Evolutionary conservation across 768 basidiomycete genomes (phyloP).

Genomic region (Cystofilobasidium capitatum): DNA sequence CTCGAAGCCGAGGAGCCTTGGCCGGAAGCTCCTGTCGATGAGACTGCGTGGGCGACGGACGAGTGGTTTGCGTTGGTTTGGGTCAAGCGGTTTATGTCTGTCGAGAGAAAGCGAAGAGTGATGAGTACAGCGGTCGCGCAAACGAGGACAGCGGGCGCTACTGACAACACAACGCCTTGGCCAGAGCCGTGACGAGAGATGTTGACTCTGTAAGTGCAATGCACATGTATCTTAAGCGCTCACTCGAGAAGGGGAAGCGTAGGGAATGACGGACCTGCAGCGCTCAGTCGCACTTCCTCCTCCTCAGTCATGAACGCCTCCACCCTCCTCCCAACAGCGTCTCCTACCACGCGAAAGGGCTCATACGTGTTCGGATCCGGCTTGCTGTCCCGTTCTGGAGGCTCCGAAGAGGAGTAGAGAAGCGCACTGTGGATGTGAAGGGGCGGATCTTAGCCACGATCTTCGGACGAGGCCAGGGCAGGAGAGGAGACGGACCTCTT

Average conservation of each 20-base stretch:
- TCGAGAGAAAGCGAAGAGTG: slow-evolving; percentile 23
- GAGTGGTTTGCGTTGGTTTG: slow-evolving; percentile 33
- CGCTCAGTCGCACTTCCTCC: background rate
- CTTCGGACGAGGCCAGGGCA: background rate
- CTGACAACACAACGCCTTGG: slow-evolving; percentile 85
- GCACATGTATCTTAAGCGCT: slow-evolving; percentile 51
- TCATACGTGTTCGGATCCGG: slow-evolving; percentile 27
- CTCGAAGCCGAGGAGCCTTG: background rate
- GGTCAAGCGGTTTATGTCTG: slow-evolving; percentile 58
- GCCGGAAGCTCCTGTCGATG: slow-evolving; percentile 1
- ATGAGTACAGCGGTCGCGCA: background rate
- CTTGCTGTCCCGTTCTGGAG: background rate
- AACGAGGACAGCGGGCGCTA: slow-evolving; percentile 11
- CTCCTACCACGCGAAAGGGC: slow-evolving; percentile 23
- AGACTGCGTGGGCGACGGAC: slow-evolving; percentile 12
- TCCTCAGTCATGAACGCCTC: slow-evolving; percentile 21
- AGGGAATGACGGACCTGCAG: background rate
- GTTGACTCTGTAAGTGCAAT: slow-evolving; percentile 39
- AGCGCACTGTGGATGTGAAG: background rate
- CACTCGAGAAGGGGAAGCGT: slow-evolving; percentile 23
- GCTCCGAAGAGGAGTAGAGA: slow-evolving; percentile 16
- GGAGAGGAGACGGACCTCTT: slow-evolving; percentile 8
- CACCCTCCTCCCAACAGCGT: slow-evolving; percentile 7
- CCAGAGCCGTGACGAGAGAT: slow-evolving; percentile 42
- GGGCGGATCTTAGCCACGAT: background rate